Percentiles rank a stretch among this genome's conserved stretches.
Conservation (phyloP, 257 asterid species). For the Salvia splendens region DNA sequence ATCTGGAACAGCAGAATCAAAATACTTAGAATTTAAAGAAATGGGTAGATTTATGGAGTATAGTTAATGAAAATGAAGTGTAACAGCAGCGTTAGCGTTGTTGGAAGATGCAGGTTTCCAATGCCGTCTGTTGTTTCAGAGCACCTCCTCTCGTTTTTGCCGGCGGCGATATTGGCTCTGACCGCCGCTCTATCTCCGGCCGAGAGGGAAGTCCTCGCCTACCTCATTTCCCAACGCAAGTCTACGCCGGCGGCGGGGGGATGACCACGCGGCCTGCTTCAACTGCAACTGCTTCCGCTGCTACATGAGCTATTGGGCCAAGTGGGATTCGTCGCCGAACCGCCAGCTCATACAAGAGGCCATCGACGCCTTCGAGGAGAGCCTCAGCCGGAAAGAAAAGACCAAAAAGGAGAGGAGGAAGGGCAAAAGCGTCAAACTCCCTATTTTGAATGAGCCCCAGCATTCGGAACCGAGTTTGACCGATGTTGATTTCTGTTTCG, state of each 20-base stretch:
- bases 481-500: slow-evolving; percentile 30
- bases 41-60: no score
- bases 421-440: slow-evolving; percentile 38
- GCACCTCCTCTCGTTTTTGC: slow-evolving; percentile 64
- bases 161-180: slow-evolving; percentile 58
- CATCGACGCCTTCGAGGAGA: slow-evolving; percentile 68
- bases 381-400: slow-evolving; percentile 41
- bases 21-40: no score
- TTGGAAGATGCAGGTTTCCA: no score
- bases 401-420: slow-evolving; percentile 47
- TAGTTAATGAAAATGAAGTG: no score
- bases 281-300: slow-evolving; percentile 74
- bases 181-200: slow-evolving; percentile 55
- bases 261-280: slow-evolving; percentile 61
- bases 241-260: slow-evolving; percentile 30
- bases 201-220: slow-evolving; percentile 64
- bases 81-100: no score
- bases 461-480: slow-evolving; percentile 39
- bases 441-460: slow-evolving; percentile 32
- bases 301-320: slow-evolving; percentile 69
- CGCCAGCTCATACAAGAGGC: slow-evolving; percentile 69
- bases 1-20: no score
- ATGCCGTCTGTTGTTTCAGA: slow-evolving; percentile 39
- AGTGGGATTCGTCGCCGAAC: slow-evolving; percentile 76
- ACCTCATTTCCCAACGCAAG: slow-evolving; percentile 50